phyloP scores from a whole-genome alignment of 2,329 filamentous ascomycete genomes.

The Passalora sequoiae region DNA sequence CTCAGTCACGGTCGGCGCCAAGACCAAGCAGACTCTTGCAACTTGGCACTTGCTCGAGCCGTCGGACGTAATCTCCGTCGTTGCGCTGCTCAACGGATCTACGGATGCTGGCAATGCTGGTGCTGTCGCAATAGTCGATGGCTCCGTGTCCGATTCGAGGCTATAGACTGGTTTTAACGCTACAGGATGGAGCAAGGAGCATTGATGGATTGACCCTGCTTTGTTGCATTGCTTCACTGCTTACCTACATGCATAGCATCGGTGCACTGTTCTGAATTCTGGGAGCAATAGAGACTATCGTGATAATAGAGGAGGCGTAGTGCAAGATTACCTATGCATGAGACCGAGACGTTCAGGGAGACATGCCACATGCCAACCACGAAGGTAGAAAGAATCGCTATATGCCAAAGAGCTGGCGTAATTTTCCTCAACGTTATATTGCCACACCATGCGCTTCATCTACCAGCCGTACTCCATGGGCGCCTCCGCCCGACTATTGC shows the following conservation, averaged over 20 bases:
- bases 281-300: background rate
- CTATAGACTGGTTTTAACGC: background rate
- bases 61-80: slow-evolving; percentile 65
- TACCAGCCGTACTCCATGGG: too few species aligned
- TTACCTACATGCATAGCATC: slow-evolving; percentile 9
- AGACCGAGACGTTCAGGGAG: background rate
- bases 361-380: too few species aligned
- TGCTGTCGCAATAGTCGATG: slow-evolving; percentile 29
- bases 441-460: too few species aligned
- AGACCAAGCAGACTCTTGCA: slow-evolving; percentile 85
- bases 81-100: slow-evolving; percentile 33
- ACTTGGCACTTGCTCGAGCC: slow-evolving; percentile 88
- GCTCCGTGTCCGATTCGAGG: slow-evolving; percentile 22
- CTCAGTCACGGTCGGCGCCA: slow-evolving; percentile 85
- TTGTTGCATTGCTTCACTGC: background rate
- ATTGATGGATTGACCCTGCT: too few species aligned
- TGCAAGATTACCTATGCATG: background rate
- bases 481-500: background rate
- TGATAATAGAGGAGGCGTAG: background rate
- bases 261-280: background rate
- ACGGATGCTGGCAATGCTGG: slow-evolving; percentile 29
- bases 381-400: too few species aligned
- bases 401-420: too few species aligned
- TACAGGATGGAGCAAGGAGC: background rate
- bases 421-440: too few species aligned